A percentile compares a stretch with the other conserved stretches of the same genome.
phyloP scores from a whole-genome alignment of 192 early-diverging fungal species.

The Diversispora eburnea region DNA sequence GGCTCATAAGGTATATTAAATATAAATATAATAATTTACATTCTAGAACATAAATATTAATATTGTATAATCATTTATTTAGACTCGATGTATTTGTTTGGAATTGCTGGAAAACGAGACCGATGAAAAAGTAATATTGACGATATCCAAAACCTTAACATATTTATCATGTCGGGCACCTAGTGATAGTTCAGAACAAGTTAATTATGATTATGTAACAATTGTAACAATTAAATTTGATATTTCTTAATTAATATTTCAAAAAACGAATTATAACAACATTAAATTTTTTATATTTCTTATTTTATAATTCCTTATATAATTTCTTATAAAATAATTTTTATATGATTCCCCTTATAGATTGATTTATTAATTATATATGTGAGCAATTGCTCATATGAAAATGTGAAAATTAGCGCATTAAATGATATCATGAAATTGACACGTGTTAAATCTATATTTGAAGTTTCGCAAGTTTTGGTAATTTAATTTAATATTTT shows the following conservation, averaged over 20 bases:
- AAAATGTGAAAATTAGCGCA: not conserved
- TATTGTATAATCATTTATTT: not conserved
- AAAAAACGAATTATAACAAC: not conserved
- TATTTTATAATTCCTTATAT: not conserved
- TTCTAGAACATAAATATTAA: not conserved
- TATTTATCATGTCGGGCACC: slow-evolving; percentile 19
- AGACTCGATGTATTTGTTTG: slow-evolving; percentile 14
- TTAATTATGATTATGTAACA: not conserved
- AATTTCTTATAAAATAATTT: not conserved
- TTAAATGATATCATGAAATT: slow-evolving; percentile 5
- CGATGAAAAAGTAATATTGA: not conserved
- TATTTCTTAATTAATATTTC: too few species aligned
- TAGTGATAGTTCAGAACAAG: slow-evolving; percentile 7
- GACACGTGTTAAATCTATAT: not conserved
- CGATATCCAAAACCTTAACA: slow-evolving; percentile 18
- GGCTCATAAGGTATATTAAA: slow-evolving; percentile 9
- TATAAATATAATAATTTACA: not conserved
- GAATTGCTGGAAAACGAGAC: slow-evolving; percentile 5
- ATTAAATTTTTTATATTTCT: not conserved
- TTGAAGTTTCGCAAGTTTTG: slow-evolving; percentile 2
- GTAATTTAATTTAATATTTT: not conserved
- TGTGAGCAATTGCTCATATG: not conserved
- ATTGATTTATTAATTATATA: slow-evolving; percentile 16
- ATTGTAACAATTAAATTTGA: too few species aligned
- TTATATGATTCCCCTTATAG: slow-evolving; percentile 1